These are phyloP conservation scores for Saccharomyces mikatae DNA, from an alignment of 805 yeast species.

Conservation along the genomic window DNA sequence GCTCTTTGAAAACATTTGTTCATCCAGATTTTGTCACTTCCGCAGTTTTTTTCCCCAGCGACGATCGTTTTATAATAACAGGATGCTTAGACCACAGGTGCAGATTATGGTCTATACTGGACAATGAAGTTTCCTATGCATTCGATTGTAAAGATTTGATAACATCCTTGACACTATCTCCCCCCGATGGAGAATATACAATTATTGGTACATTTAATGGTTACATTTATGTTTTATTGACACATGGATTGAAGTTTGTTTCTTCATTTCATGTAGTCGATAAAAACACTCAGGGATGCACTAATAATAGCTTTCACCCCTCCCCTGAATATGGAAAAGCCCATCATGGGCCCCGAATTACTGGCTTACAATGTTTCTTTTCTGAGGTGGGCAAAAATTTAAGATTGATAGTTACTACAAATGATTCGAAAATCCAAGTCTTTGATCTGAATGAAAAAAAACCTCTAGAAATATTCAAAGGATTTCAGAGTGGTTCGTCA, in stretches of 20 bases:
- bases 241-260: slow-evolving; percentile 48
- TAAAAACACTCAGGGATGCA: slow-evolving; percentile 20
- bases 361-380: slow-evolving; percentile 60
- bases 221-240: slow-evolving; percentile 48
- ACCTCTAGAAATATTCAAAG: slow-evolving; percentile 62
- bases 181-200: slow-evolving; percentile 49
- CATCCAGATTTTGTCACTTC: slow-evolving; percentile 81
- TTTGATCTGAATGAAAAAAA: slow-evolving; percentile 46
- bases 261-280: slow-evolving; percentile 41
- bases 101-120: slow-evolving; percentile 81
- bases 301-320: not conserved
- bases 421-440: slow-evolving; percentile 70
- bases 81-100: slow-evolving; percentile 72
- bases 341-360: slow-evolving; percentile 48
- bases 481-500: slow-evolving; percentile 60
- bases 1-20: slow-evolving; percentile 53
- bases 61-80: slow-evolving; percentile 78
- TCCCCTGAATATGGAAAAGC: slow-evolving; percentile 7
- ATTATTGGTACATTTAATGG: slow-evolving; percentile 78
- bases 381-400: slow-evolving; percentile 22
- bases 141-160: slow-evolving; percentile 57
- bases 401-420: slow-evolving; percentile 58
- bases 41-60: slow-evolving; percentile 72
- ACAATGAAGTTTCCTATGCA: slow-evolving; percentile 52
- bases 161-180: slow-evolving; percentile 68